Evolutionary conservation across 306 rosid species (phyloP).

Genomic region (Castanea sativa): DNA sequence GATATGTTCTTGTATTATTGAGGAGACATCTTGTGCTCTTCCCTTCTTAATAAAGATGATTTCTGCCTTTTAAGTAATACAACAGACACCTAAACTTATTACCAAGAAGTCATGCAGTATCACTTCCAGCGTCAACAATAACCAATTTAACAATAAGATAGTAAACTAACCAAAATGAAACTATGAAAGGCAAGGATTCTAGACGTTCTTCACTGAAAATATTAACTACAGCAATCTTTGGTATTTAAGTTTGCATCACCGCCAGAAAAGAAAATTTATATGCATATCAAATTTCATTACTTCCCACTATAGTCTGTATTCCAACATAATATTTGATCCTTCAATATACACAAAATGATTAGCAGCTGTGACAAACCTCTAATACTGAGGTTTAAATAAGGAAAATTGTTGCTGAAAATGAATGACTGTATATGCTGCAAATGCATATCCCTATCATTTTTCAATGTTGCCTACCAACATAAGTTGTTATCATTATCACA

Average conservation of each 20-base stretch:
- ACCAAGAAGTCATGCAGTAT: not conserved
- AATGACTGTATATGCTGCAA: not conserved
- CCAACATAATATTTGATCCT: not conserved
- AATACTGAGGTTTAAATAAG: not conserved
- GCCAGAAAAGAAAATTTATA: not conserved
- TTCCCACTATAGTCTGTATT: not conserved
- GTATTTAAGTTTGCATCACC: not conserved
- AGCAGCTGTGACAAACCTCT: not conserved
- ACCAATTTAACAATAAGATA: not conserved
- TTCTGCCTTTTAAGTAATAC: not conserved
- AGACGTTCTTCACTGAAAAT: not conserved
- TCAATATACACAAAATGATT: not conserved
- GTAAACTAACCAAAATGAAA: not conserved
- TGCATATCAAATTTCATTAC: not conserved
- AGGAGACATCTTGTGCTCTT: constrained; percentile 14
- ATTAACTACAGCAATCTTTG: not conserved
- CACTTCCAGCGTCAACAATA: not conserved
- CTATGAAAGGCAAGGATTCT: not conserved
- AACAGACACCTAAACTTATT: no score
- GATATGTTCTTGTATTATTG: constrained; percentile 20
- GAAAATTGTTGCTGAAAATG: not conserved
- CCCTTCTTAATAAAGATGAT: constrained; percentile 25
- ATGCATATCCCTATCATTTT: not conserved
- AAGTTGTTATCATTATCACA: not conserved
- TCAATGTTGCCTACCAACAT: not conserved